Base-by-base conservation (phyloP, 257 asterid genomes). In the Echites panduratus region DNA sequence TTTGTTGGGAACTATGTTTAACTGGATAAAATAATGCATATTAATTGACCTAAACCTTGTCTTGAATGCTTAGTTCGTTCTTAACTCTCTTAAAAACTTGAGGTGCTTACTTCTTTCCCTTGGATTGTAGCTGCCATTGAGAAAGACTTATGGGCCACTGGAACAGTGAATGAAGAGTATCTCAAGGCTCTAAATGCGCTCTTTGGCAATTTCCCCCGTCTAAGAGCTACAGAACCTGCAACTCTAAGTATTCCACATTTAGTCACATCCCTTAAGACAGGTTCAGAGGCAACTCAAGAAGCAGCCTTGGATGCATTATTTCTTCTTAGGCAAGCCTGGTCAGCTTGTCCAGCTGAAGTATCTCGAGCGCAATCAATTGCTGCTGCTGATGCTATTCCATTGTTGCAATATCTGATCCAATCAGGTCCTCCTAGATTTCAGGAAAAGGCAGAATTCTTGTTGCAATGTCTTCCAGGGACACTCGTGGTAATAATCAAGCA, bases 381-480 rank as follows among this genome's bases (percentile, higher is more conserved):
- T 70, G 97, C 98, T 54, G 99, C 99, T 7, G 98, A 91, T 71
- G 96, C 94, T 58, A 95, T 95, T 78, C 93, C 98, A 48, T 86
- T 91, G 68, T 82, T 95, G 77, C 98, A 94, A 74, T 94, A 88
- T 85, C 81, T 94, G 85, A 94, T 94, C 75, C 98, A 95, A 70
- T 95, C 99, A 6, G 98, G 93, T 24, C 99, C 98, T 12, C 99
- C 98, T 14, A 85, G 96, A 80, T 93, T 90, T 81, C 98, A 93
- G 84, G 98, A 93, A 85, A 93, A 90, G 78, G 89, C 98, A 22
- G 98, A 93, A 75, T 88, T 95, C 76, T 78, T 95, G 43, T 85
- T 91, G 84, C 99, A 91, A 83, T 95, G 99, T 81, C 79, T 91
- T 76, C 98, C 99, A 0, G 98, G 98, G 50, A 95, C 98, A 1